Evolutionary conservation across 331 rosid species (phyloP).

Genomic region (Quercus phellos): DNA sequence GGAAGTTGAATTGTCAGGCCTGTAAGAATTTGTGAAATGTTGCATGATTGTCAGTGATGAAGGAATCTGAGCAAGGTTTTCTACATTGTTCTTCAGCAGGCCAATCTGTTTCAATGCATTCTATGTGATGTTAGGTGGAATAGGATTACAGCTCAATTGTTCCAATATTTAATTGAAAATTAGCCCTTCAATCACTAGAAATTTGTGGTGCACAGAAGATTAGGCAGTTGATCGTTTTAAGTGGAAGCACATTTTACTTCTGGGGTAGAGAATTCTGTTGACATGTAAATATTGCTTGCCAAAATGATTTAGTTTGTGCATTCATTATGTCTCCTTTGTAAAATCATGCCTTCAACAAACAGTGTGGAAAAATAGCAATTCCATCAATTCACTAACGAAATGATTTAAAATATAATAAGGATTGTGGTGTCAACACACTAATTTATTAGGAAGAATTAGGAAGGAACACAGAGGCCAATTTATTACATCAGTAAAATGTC

Average conservation of each 20-base stretch:
- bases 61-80: neutral
- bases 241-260: conserved; percentile 13
- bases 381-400: neutral
- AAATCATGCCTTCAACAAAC: neutral
- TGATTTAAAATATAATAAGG: neutral
- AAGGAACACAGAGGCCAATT: too few species aligned
- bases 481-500: too few species aligned
- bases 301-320: neutral
- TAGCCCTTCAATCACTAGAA: conserved; percentile 7
- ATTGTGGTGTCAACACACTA: neutral
- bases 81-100: conserved; percentile 8
- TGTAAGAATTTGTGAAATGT: conserved; percentile 28
- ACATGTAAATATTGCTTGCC: conserved; percentile 6
- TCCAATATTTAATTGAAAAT: conserved; percentile 8
- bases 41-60: conserved; percentile 3
- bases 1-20: conserved; percentile 82
- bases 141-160: neutral
- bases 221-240: conserved; percentile 14
- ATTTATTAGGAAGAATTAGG: too few species aligned
- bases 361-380: neutral
- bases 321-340: conserved; percentile 1
- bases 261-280: neutral
- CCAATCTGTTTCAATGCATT: conserved; percentile 9
- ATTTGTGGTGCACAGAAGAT: conserved; percentile 28
- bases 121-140: conserved; percentile 7